phyloP scores from a whole-genome alignment of 1,284 basidiomycete species.

The Phylloboletellus chloephorus region DNA sequence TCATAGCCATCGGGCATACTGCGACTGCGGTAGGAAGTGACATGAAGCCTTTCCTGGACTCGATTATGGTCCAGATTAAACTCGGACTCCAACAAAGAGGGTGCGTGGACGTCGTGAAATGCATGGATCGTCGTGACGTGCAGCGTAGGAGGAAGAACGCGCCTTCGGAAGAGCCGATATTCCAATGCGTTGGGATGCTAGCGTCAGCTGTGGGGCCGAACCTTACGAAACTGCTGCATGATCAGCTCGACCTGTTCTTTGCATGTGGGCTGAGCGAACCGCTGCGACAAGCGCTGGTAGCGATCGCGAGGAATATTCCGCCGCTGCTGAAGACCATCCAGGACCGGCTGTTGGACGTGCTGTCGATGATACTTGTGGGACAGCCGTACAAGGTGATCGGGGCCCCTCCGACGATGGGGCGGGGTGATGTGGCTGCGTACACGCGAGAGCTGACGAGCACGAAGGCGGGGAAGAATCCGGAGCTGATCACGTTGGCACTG shows the following conservation, averaged over 20 bases:
- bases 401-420: conserved; percentile 56
- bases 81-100: conserved; percentile 81
- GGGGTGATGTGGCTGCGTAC: conserved; percentile 47
- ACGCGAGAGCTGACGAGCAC: conserved; percentile 53
- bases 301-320: conserved; percentile 86
- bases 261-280: conserved; percentile 91
- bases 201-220: conserved; percentile 94
- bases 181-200: conserved; percentile 96
- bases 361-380: conserved; percentile 77
- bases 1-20: conserved; percentile 95
- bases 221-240: conserved; percentile 92
- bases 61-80: conserved; percentile 89
- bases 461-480: conserved; percentile 56
- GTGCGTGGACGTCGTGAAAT: conserved; percentile 40
- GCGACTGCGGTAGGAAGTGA: conserved; percentile 88
- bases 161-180: conserved; percentile 91
- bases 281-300: conserved; percentile 79
- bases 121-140: conserved; percentile 12
- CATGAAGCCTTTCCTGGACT: conserved; percentile 95
- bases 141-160: conserved; percentile 83
- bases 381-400: conserved; percentile 85
- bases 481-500: conserved; percentile 82
- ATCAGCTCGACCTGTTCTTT: conserved; percentile 96
- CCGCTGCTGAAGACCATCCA: conserved; percentile 91
- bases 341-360: conserved; percentile 82